A percentile compares a stretch with the other conserved stretches of the same genome.
Conservation (phyloP, 495 filamentous ascomycete species). For the Daldinia childiae region DNA sequence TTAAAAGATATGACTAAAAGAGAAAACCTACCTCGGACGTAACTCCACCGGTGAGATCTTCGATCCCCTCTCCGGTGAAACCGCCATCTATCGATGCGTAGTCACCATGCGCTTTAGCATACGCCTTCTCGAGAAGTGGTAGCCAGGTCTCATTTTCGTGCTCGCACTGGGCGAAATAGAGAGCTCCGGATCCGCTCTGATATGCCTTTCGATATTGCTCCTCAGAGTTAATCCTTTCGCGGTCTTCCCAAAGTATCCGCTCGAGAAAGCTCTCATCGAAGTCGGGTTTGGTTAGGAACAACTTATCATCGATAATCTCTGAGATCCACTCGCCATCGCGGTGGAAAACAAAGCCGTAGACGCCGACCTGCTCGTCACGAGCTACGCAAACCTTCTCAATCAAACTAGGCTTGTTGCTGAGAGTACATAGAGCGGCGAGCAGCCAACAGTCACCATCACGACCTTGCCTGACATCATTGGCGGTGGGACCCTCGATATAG, state of each 20-base stretch:
- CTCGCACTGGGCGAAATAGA: conserved; percentile 88
- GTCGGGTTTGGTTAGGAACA: conserved; percentile 83
- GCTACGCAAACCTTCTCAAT: conserved; percentile 88
- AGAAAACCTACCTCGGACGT: conserved; percentile 59
- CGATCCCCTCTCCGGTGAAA: conserved; percentile 86
- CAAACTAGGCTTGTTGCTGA: conserved; percentile 80
- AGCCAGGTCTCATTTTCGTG: conserved; percentile 94
- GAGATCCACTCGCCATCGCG: conserved; percentile 94
- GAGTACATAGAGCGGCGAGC: conserved; percentile 83
- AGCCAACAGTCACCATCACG: conserved; percentile 92
- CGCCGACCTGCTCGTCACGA: conserved; percentile 79
- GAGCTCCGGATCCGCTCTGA: conserved; percentile 75
- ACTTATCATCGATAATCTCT: conserved; percentile 81
- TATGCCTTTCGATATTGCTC: conserved; percentile 79
- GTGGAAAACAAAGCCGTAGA: conserved; percentile 95
- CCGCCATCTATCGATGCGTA: conserved; percentile 86
- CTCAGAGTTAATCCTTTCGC: conserved; percentile 75
- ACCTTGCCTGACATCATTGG: conserved; percentile 83
- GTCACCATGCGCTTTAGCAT: conserved; percentile 94
- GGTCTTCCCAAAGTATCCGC: conserved; percentile 74
- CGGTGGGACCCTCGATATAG: conserved; percentile 81
- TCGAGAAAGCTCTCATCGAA: conserved; percentile 78
- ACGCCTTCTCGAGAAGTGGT: conserved; percentile 93
- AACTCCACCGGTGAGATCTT: conserved; percentile 93
- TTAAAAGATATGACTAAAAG: background rate